Evolutionary conservation across 2,329 filamentous ascomycete species (phyloP).

Genomic region (Trichophyton verrucosum): DNA sequence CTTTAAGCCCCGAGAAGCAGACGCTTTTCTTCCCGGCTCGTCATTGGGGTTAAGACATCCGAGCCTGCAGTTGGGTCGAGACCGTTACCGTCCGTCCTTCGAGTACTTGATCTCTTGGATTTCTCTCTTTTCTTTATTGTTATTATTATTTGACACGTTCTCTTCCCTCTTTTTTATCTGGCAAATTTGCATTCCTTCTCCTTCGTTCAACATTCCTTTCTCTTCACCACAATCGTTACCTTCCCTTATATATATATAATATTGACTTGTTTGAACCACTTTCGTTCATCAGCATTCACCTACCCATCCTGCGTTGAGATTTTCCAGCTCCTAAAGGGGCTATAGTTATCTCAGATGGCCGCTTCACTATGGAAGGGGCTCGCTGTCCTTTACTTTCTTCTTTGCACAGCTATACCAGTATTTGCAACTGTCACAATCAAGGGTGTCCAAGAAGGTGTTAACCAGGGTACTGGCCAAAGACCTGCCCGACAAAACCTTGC

Average conservation of each 20-base stretch:
- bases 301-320: neutral
- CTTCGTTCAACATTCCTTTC: neutral
- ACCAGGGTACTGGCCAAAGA: conserved; percentile 19
- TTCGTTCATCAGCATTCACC: neutral
- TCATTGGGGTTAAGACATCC: neutral
- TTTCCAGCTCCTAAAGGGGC: neutral
- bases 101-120: neutral
- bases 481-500: conserved; percentile 53
- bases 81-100: neutral
- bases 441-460: conserved; percentile 20
- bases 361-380: neutral
- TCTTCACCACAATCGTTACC: neutral
- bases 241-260: neutral
- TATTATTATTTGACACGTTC: neutral
- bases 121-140: neutral
- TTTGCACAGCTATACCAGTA: neutral
- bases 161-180: neutral
- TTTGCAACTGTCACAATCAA: conserved; percentile 10
- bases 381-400: neutral
- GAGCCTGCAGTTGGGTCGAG: neutral
- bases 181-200: neutral
- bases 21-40: neutral
- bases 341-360: neutral
- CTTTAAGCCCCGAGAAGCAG: neutral
- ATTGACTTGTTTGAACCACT: neutral